These are phyloP conservation scores for Phellopilus nigrolimitatus DNA, from an alignment of 1,284 basidiomycete genomes.

Conservation along the genomic window DNA sequence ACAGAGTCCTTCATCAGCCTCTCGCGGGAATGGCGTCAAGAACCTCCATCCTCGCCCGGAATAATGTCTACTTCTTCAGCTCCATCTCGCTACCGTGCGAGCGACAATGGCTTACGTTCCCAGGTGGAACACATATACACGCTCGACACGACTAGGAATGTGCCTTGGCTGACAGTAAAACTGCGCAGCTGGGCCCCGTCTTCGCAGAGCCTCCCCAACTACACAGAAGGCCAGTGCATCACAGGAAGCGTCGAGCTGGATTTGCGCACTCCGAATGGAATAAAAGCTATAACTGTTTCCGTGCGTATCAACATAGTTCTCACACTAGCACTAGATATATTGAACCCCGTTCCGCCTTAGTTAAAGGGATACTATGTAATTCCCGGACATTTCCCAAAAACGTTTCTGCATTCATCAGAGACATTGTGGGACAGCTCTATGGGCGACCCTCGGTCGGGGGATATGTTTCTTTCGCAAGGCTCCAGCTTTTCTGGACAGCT, in stretches of 20 bases:
- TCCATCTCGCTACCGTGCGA: slow-evolving; percentile 6
- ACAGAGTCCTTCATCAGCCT: neutral
- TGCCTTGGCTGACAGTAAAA: slow-evolving; percentile 6
- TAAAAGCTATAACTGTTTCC: slow-evolving; percentile 10
- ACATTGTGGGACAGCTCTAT: slow-evolving; percentile 15
- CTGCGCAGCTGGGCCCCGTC: slow-evolving; percentile 15
- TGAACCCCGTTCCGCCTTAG: slow-evolving; percentile 3
- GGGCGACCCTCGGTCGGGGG: slow-evolving; percentile 12
- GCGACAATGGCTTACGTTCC: no score
- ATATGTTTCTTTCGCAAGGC: slow-evolving; percentile 6
- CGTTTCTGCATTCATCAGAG: slow-evolving; percentile 14
- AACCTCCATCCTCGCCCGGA: neutral
- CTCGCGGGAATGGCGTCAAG: neutral
- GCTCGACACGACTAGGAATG: neutral
- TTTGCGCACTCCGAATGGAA: slow-evolving; percentile 12
- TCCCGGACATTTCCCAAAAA: slow-evolving; percentile 6
- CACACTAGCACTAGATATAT: neutral
- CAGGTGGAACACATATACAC: neutral
- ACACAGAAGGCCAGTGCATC: slow-evolving; percentile 12
- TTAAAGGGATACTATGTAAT: slow-evolving; percentile 14
- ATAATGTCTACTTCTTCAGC: neutral
- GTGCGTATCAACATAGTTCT: slow-evolving; percentile 4
- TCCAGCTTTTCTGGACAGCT: slow-evolving; percentile 15
- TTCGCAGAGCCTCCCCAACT: slow-evolving; percentile 1
- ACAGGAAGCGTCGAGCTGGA: slow-evolving; percentile 14